A percentile compares a stretch with the other conserved stretches of the same genome.
Conservation (phyloP, 352 stramenopile species). For the Pythium myriotylum region DNA sequence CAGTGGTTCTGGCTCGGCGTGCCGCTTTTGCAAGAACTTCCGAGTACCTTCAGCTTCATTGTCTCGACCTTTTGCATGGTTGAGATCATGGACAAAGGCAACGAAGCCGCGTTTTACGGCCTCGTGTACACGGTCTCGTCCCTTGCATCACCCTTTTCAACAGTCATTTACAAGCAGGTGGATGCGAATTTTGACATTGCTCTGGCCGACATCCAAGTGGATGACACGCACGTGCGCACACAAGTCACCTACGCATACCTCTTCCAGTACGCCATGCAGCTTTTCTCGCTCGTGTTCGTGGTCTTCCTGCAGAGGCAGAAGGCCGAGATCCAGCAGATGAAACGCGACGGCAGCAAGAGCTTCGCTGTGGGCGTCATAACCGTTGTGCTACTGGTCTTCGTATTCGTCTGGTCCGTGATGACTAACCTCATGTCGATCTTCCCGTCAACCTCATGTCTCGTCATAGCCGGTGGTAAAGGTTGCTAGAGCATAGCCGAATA, state of each 20-base stretch:
- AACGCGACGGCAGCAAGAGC: constrained; percentile 29
- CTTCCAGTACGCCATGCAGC: constrained; percentile 31
- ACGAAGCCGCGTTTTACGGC: constrained; percentile 38
- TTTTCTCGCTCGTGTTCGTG: constrained; percentile 35
- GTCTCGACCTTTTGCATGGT: constrained; percentile 34
- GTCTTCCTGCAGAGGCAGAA: constrained; percentile 35
- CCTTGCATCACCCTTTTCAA: constrained; percentile 32
- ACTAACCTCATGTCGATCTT: constrained; percentile 43
- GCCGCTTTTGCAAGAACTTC: constrained; percentile 31
- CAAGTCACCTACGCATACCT: constrained; percentile 38
- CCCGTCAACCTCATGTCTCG: constrained; percentile 31
- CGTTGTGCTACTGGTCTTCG: constrained; percentile 24
- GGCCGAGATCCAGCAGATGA: constrained; percentile 29
- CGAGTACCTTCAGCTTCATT: constrained; percentile 28
- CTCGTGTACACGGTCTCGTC: constrained; percentile 29
- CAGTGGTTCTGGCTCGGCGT: constrained; percentile 35
- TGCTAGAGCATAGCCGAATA: too few relatives aligned
- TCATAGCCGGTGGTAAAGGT: constrained; percentile 33
- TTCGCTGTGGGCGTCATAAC: constrained; percentile 16
- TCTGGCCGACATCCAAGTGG: constrained; percentile 16
- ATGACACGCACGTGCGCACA: constrained; percentile 23
- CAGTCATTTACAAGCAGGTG: constrained; percentile 32
- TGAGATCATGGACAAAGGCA: constrained; percentile 35
- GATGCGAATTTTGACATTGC: constrained; percentile 32
- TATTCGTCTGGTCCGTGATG: constrained; percentile 32